Conservation (phyloP, 345 rosid species). For the Erodium maritimum region DNA sequence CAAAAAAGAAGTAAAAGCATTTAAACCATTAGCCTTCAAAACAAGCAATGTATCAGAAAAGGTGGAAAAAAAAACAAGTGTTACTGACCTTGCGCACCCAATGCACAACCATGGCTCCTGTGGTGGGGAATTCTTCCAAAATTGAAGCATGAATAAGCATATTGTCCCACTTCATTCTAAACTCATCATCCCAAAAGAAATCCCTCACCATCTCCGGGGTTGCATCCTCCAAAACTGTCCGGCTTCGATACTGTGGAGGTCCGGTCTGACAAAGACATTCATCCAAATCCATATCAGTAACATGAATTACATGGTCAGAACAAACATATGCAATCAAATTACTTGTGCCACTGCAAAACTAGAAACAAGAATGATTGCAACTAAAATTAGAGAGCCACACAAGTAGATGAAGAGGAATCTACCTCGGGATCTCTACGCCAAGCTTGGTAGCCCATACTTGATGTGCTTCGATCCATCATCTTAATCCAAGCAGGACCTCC, state of each 20-base stretch:
- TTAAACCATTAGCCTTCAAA: constrained; percentile 5
- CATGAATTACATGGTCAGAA: no score
- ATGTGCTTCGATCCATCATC: constrained; percentile 80
- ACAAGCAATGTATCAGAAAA: not conserved
- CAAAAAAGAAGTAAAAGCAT: not conserved
- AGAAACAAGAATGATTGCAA: not conserved
- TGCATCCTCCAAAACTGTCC: constrained; percentile 81
- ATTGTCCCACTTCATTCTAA: constrained; percentile 82
- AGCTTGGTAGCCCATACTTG: constrained; percentile 66
- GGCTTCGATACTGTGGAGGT: constrained; percentile 83
- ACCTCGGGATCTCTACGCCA: constrained; percentile 91
- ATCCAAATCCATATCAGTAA: constrained; percentile 13
- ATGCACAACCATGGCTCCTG: constrained; percentile 83
- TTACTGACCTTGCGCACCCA: constrained; percentile 73
- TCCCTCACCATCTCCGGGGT: constrained; percentile 77
- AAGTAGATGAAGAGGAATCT: constrained; percentile 4
- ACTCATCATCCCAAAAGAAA: no score
- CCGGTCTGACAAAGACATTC: constrained; percentile 38
- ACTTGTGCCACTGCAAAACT: not conserved
- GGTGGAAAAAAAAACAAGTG: not conserved
- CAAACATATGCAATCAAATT: not conserved
- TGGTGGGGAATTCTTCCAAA: constrained; percentile 55
- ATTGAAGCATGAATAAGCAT: constrained; percentile 55
- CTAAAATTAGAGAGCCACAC: not conserved
- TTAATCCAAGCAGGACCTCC: constrained; percentile 94